Base-by-base conservation (phyloP, 2,329 filamentous ascomycete species). In the Leptosphaerulina australis region DNA sequence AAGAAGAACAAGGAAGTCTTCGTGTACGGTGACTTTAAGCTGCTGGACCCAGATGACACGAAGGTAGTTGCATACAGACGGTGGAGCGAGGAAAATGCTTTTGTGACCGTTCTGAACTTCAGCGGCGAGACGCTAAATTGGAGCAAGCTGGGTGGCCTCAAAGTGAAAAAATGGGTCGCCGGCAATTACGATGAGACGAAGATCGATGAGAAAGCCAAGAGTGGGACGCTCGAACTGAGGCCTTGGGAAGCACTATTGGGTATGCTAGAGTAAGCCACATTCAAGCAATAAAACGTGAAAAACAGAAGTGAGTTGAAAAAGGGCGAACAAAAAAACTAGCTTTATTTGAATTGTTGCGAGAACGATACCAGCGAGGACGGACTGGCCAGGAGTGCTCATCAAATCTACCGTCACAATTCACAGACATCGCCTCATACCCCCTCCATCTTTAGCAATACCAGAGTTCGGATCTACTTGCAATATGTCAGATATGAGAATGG, bases 1-100 rank as follows among this genome's bases (percentile, higher is more conserved):
- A 86, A 85, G 69, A 69, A 78, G 53, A 76, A 85, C 62, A 78
- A 79, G 24, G 79, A 84, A 22, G 71, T 84, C 5, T 84, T 89
- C 52, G 80, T 87, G 4, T 83, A 87, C 58, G 86, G 86, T 2
- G 74, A 77, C 9, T 88, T 83, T 63, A 68, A 80, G 48, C 64
- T 81, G 37, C 68, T 88, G 1, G 80, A 82, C 1, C 69, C 76
- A 0, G 75, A 83, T 3, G 41, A 71, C 45, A 48, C 59, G 14
- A 62, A 62, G 29, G 50, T 69, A 4, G 62, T 73, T 15, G 69
- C 70, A 11, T 74, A 62, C 40, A 59, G 44, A 35, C 49, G 71
- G 26, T 71, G 67, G 64, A 65, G 63, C 18, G 53, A 57, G 37
- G 48, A 60, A 4, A 55, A 61, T 22, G 58, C 53, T 6, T 72